Base-by-base conservation (phyloP, 805 yeast genomes). In the Pichia occidentalis region DNA sequence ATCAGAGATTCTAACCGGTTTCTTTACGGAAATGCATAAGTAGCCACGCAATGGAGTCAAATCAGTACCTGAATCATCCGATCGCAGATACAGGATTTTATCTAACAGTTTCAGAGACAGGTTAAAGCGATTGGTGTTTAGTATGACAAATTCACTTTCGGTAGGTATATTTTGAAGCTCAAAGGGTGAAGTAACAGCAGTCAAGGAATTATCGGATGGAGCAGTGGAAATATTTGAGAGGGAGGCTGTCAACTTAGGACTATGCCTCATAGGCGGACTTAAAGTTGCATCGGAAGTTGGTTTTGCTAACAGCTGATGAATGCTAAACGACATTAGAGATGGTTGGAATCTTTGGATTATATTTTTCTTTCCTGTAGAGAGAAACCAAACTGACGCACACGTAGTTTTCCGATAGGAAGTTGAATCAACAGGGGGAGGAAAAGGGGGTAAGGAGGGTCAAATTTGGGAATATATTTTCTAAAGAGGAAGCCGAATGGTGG, bases 21-120 rank as follows among this genome's bases (percentile, higher is more conserved):
- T 52, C 23, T 46, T 50, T 12, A 52, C 39, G 4, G 26, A 25
- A 5, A 54, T 29, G 5, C 39, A 36, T 10, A 54, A 29, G 34
- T 43, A 47, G 2, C 59, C 59, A 29, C 56, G 33, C 16, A 54
- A 29, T 3, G 56, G 53, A 24, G 46, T 40, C 9, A 34, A 14
- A 4, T 32, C 24, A 4, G 27, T 18, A 17, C 26, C 20, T 8
- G 34, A 24, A 7, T 38, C 30, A 12, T 34, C 34, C 6, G 38
- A 20, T 13, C 42, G 39, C 11, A 49, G 36, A 29, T 44, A 47
- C 2, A 46, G 22, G 6, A 38, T 30, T 17, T 36, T 29, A 29
- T 48, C 51, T 9, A 49, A 20, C 13, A 44, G 24, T 19, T 30
- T 40, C 18, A 46, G 10, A 12, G 43, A 36, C 10, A 44, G n/a